A percentile compares a stretch with the other conserved stretches of the same genome.
Evolutionary conservation across 1,284 basidiomycete species (phyloP).

Genomic region (Sporisorium iseilematis-ciliati): DNA sequence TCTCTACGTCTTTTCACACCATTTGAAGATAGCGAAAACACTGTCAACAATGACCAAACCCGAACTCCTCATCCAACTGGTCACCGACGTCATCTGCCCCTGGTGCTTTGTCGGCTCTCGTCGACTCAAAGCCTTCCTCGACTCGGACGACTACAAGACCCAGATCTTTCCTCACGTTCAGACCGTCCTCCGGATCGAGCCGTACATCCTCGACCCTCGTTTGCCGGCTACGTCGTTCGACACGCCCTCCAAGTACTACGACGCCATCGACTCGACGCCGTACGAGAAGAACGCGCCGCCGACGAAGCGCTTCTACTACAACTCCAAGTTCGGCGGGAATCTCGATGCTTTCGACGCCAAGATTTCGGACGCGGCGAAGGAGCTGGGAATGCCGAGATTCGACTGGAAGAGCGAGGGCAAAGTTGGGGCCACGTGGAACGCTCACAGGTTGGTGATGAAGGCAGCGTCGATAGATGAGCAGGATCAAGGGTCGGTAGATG

Average conservation of each 20-base stretch:
- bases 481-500: neutral
- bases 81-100: conserved; percentile 54
- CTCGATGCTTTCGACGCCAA: conserved; percentile 57
- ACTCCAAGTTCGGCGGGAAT: conserved; percentile 40
- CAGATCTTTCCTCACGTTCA: conserved; percentile 47
- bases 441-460: conserved; percentile 47
- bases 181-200: conserved; percentile 44
- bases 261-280: conserved; percentile 43
- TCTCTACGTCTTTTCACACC: neutral
- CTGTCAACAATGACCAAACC: conserved; percentile 38
- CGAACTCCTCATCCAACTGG: conserved; percentile 45
- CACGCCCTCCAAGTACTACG: conserved; percentile 47
- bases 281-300: conserved; percentile 47
- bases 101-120: conserved; percentile 56
- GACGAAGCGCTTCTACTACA: conserved; percentile 52
- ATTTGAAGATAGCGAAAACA: neutral
- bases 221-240: conserved; percentile 40
- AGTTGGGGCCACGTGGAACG: conserved; percentile 56
- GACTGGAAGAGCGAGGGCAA: conserved; percentile 48
- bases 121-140: conserved; percentile 43
- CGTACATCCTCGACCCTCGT: conserved; percentile 54
- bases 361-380: conserved; percentile 37
- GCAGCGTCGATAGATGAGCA: conserved; percentile 45
- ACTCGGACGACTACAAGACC: conserved; percentile 44
- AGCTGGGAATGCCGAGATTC: conserved; percentile 41